Base-by-base conservation (phyloP, 495 filamentous ascomycete genomes). In the Penicillium malachiteum region DNA sequence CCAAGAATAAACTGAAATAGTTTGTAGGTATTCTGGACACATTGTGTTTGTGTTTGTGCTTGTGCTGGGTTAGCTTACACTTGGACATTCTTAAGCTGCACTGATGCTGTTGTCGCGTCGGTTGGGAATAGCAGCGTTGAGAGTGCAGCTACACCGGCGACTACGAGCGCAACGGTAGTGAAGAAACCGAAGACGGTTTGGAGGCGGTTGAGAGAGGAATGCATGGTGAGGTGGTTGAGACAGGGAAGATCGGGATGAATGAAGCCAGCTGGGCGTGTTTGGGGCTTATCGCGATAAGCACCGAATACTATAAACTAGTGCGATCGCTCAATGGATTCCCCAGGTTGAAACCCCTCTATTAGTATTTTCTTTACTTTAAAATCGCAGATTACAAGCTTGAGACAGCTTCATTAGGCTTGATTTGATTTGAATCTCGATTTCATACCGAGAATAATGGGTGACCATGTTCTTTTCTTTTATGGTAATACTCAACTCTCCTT, bases 141-240 rank as follows among this genome's bases (percentile, higher is more conserved):
- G 40, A 87, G 67, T 39, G 94, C 92, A 56, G 96, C 87, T 17
- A 92, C 69, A 14, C 83, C 81, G 39, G 86, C 91, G 26, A 96
- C 85, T 55, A 82, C 80, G 67, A 94, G 92, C 33, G 88, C 87
- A 53, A 96, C 92, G 33, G 92, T 94, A 30, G 93, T 97, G 80
- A 97, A 97, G 84, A 95, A 96, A 68, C 93, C 91, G 72, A 98
- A 98, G 60, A 92, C 87, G 76, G 92, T 92, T 73, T 98, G 94
- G 53, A 83, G 70, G 56, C 94, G 88, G 37, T 88, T 90, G 31
- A 93, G 69, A 17, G 87, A 81, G 62, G 91, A 92, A 73, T 97
- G 89, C 94, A 98, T 97, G 56, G 55, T 81, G 74, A 26, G 21
- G 21, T 26, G 35, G 37, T 43, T 46, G 43, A 18, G 43, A 46